Conservation (phyloP, 305 asterid genomes). For the Plantago lanceolata region DNA sequence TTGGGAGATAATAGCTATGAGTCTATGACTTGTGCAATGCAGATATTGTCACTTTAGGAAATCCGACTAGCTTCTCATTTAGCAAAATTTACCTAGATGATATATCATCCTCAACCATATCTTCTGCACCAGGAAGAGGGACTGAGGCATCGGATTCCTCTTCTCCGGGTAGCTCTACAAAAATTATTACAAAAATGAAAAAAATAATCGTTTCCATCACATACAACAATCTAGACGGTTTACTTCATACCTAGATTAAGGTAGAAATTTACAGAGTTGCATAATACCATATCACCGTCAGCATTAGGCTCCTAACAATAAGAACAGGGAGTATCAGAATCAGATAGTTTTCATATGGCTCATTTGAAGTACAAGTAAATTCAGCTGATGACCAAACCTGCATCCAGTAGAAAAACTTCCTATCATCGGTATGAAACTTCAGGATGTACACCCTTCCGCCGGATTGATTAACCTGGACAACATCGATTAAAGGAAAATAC, state of each 20-base stretch:
- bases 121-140: slow-evolving; percentile 58
- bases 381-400: slow-evolving; percentile 50
- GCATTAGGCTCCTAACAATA: slow-evolving; percentile 72
- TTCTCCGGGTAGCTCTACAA: slow-evolving; percentile 55
- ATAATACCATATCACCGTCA: slow-evolving; percentile 59
- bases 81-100: slow-evolving; percentile 58
- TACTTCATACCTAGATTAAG: slow-evolving; percentile 62
- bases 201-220: not conserved
- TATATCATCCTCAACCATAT: slow-evolving; percentile 61
- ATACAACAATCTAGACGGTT: not conserved
- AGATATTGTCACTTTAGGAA: no score
- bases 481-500: slow-evolving; percentile 2
- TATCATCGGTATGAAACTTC: slow-evolving; percentile 76
- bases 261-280: slow-evolving; percentile 69
- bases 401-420: slow-evolving; percentile 96
- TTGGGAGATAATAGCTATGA: not conserved
- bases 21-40: no score
- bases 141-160: slow-evolving; percentile 66
- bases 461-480: slow-evolving; percentile 70
- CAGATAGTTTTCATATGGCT: slow-evolving; percentile 16
- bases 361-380: slow-evolving; percentile 9
- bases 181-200: slow-evolving; percentile 4
- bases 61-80: slow-evolving; percentile 9
- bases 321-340: slow-evolving; percentile 20
- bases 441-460: slow-evolving; percentile 87